Evolutionary conservation across 768 basidiomycete species (phyloP), one percentile per base, ranked within the genome.

Genomic region (Lactifluus subvellereus): DNA sequence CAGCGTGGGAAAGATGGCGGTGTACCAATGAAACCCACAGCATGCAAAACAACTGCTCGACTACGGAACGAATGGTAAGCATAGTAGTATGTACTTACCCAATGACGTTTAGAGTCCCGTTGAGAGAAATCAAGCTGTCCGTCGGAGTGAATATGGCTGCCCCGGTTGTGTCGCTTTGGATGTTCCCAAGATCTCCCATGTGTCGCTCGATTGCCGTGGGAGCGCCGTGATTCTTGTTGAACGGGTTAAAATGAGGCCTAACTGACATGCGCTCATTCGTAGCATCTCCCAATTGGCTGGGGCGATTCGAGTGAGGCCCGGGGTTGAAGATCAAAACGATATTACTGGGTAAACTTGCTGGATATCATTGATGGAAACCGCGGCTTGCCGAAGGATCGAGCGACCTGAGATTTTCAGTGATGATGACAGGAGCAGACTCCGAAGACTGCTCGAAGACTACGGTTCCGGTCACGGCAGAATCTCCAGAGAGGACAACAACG

Each of bases 291-390:
- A 77, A 76, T 57, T 77, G 72, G 69, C 76, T 78, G 71, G 27
- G 10, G 18, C 4, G 18, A 77, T 2, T 8, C 38, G 11, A 40
- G 38, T 40, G n/a, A n/a, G n/a, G n/a, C n/a, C n/a, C n/a, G n/a
- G n/a, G n/a, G n/a, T n/a, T n/a, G n/a, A n/a, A n/a, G n/a, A n/a
- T n/a, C n/a, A n/a, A n/a, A n/a, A 27, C 2, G 27, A 27, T 27
- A 27, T n/a, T n/a, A 22, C 22, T 22, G 22, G 22, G 16, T 42
- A 16, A 42, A 42, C 86, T 61, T 66, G 89, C 89, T 94, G 91
- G 61, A 94, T 76, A n/a, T n/a, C n/a, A n/a, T n/a, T n/a, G n/a
- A 74, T 93, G 91, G 77, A 92, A 89, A 6, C 91, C 91, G 40
- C 85, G 81, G 62, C 77, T 71, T 5, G 85, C 77, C 54, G 78